Conservation (phyloP, 495 filamentous ascomycete species). For the Cudoniella acicularis region DNA sequence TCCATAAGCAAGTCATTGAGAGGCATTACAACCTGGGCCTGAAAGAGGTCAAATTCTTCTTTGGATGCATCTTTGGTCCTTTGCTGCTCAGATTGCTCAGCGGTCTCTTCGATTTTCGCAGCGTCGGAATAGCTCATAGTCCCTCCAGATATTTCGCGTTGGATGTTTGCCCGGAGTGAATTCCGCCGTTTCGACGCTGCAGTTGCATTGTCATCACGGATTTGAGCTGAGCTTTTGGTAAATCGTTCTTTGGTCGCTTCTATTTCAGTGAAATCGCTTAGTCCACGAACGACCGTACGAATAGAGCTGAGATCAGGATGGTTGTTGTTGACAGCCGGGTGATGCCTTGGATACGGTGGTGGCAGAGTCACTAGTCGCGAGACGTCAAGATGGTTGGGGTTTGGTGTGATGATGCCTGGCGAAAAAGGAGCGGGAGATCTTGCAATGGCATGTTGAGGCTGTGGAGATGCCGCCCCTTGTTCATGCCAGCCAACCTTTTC, state of each 20-base stretch:
- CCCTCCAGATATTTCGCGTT: constrained; percentile 68
- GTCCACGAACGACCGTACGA: constrained; percentile 66
- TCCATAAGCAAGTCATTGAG: constrained; percentile 68
- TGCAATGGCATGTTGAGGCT: constrained; percentile 26
- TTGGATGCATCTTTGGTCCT: constrained; percentile 61
- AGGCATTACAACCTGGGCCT: constrained; percentile 69
- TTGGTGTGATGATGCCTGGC: constrained; percentile 33
- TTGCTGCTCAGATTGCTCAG: constrained; percentile 58
- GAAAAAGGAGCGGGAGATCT: constrained; percentile 21
- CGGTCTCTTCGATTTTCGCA: constrained; percentile 65
- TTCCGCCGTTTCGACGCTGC: constrained; percentile 39
- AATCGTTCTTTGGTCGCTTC: constrained; percentile 64
- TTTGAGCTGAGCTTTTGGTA: constrained; percentile 35
- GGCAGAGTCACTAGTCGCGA: constrained; percentile 90
- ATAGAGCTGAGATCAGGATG: constrained; percentile 83
- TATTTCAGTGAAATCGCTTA: constrained; percentile 73
- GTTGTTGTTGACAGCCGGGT: constrained; percentile 92
- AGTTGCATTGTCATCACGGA: constrained; percentile 39
- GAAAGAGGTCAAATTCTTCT: constrained; percentile 71
- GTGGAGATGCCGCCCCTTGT: constrained; percentile 31
- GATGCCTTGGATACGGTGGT: constrained; percentile 86
- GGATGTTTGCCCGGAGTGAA: constrained; percentile 56
- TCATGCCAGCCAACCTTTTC: constrained; percentile 86
- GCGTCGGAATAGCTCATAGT: constrained; percentile 77
- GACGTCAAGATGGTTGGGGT: constrained; percentile 65